A percentile compares a stretch with the other conserved stretches of the same genome.
These are phyloP conservation scores for Blepharisma stoltei DNA, from an alignment of 73 alveolate species.

Conservation along the genomic window DNA sequence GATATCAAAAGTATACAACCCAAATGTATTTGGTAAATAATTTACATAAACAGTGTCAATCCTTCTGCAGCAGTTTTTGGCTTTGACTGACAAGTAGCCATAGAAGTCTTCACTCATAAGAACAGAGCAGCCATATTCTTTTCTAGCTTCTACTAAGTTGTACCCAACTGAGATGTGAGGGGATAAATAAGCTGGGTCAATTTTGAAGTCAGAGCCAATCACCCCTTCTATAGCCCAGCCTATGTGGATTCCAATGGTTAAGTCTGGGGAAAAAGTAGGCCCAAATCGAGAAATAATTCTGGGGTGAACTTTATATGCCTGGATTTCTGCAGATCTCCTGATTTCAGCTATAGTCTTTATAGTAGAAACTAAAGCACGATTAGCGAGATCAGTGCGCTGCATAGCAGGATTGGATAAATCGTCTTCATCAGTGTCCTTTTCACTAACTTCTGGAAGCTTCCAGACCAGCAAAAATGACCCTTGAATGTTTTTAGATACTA, in stretches of 20 bases:
- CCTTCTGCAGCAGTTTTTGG: constrained; percentile 61
- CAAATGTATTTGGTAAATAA: constrained; percentile 48
- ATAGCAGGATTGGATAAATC: not conserved
- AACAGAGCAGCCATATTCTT: constrained; percentile 49
- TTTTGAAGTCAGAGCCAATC: constrained; percentile 84
- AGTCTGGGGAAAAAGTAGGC: constrained; percentile 44
- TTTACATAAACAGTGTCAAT: constrained; percentile 61
- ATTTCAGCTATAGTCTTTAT: constrained; percentile 65
- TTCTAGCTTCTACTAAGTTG: constrained; percentile 66
- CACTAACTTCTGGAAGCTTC: constrained; percentile 23
- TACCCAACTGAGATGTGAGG: constrained; percentile 75
- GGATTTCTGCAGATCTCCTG: constrained; percentile 54
- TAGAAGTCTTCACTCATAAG: constrained; percentile 60
- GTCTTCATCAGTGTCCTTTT: constrained; percentile 19
- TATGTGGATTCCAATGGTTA: constrained; percentile 83
- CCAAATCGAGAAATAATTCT: constrained; percentile 39
- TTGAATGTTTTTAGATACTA: not conserved
- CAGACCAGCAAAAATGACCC: constrained; percentile 16
- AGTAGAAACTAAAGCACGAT: constrained; percentile 57
- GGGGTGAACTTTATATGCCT: constrained; percentile 50
- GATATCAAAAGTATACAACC: constrained; percentile 61
- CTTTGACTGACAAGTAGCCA: constrained; percentile 57
- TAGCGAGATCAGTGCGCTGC: constrained; percentile 69
- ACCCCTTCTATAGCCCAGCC: constrained; percentile 96
- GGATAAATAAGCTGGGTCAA: constrained; percentile 85